Base-by-base conservation (phyloP, 306 rosid species). In the Vigna trinervia region DNA sequence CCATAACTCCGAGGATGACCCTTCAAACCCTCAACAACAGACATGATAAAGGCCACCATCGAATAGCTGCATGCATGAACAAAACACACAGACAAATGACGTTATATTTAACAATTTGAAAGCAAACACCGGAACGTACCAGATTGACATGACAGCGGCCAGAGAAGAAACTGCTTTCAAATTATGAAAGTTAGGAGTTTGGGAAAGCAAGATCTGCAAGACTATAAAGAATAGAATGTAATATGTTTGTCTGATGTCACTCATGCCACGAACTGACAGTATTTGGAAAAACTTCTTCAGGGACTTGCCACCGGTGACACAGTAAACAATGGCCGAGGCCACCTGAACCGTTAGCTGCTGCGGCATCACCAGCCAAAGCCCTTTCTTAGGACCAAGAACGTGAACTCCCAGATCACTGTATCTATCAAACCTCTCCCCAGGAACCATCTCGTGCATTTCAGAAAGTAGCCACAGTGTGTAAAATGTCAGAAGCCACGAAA, bases 271-370 rank as follows among this genome's bases (percentile, higher is more conserved):
- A 26, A 41, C 0, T 0, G 69, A 0, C 0, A 86, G 14, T 3
- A 45, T 78, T 8, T 88, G 86, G 30, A 43, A 77, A 66, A 84
- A 86, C 57, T 91, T 91, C 86, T 91, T 89, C 14, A 91, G 23
- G 0, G 96, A 91, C 53, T 89, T 89, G 0, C 96, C 96, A 6
- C 96, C 96, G 0, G 94, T 91, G 32, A 91, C 92, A 7, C 78
- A 28, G 39, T 91, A 91, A 9, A 91, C 96, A 15, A 91, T 91
- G 57, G 67, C 57, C 0, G 90, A 47, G 20, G 92, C 90, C 14
- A 89, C 83, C 28, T 89, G 92, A 69, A 91, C 94, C 0, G 70
- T 80, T 17, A 87, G 23, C 19, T 91, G 96, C 9, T 83, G 89
- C 8, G 88, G 81, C 90, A 91, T 83, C 0, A 91, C 77, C 15